Conservation (phyloP, 2,329 filamentous ascomycete genomes). For the Paracorniculantispora psalliotae region DNA sequence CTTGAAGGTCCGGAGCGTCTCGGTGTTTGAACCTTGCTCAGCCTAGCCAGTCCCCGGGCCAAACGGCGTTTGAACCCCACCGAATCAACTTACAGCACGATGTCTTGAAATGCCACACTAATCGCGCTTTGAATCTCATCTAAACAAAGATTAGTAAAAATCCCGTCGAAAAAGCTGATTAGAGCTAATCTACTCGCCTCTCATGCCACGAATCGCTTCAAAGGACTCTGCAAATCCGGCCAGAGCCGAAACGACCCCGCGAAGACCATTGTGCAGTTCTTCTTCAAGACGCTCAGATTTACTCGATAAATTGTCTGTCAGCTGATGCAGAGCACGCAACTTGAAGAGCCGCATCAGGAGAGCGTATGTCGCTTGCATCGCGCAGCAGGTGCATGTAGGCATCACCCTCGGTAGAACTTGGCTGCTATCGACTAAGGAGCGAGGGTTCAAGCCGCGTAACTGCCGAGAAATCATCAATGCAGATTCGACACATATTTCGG, state of each 20-base stretch:
- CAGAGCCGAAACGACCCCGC: neutral
- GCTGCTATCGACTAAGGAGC: neutral
- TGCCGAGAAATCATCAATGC: neutral
- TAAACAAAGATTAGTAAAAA: neutral
- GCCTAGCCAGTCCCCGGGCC: too few relatives aligned
- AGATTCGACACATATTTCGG: neutral
- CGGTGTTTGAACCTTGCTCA: too few relatives aligned
- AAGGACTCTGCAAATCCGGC: neutral
- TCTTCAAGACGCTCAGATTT: neutral
- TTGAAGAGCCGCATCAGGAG: neutral
- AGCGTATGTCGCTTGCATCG: neutral
- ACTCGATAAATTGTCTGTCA: neutral
- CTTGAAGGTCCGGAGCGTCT: too few relatives aligned
- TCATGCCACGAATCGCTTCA: neutral
- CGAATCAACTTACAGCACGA: neutral
- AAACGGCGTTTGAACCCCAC: too few relatives aligned
- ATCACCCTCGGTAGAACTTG: neutral
- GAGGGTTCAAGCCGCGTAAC: neutral
- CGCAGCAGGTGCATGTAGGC: neutral
- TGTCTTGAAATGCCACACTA: neutral
- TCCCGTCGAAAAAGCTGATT: neutral
- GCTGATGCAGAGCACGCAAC: neutral
- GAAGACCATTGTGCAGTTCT: neutral
- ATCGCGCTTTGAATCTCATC: neutral
- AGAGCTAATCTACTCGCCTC: neutral